Evolutionary conservation across 2,329 filamentous ascomycete genomes (phyloP), one percentile per base, ranked within the genome.

Genomic region (Colletotrichum eleusines): DNA sequence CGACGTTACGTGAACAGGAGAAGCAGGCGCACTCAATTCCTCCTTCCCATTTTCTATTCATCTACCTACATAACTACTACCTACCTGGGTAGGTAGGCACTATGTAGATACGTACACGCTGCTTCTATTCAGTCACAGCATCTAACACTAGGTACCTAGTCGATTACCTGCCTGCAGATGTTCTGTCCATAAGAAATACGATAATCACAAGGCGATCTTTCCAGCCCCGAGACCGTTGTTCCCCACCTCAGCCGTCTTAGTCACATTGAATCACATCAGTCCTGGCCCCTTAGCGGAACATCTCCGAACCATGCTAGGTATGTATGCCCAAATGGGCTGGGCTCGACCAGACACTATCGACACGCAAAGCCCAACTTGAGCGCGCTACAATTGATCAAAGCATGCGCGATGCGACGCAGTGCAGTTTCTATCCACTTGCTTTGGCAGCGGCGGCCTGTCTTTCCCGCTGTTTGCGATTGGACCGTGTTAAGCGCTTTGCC

Each of bases 161-260:
- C n/a, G 28, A 11, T 53, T 11, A 14, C 33, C 18, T n/a, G 6
- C 9, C 31, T 54, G 46, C 46, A 14, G 46, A 14, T 16, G 11
- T 26, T 26, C 23, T 26, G 11, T 26, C 16, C 16, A 5, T 18
- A 40, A 40, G 12, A 40, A 16, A 16, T 5, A 16, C 18, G n/a
- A 31, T 14, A n/a, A 26, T 54, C 48, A 53, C 26, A 35, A 63
- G 40, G 16, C 26, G 54, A 35, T 31, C n/a, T 23, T 26, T 58
- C 31, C n/a, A 38, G 53, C 20, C 50, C 50, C 53, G 14, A 26
- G 28, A 48, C 18, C 42, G 31, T 42, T 59, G 26, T 38, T 66
- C 63, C 23, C 63, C 54, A 60, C 63, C 42, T 59, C 44, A 44
- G 44, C 63, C 44, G 54, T 42, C 63, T 66, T 66, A 53, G 40